A percentile compares a stretch with the other conserved stretches of the same genome.
phyloP scores from a whole-genome alignment of 768 basidiomycete genomes.

The Sarcodon aspratus region DNA sequence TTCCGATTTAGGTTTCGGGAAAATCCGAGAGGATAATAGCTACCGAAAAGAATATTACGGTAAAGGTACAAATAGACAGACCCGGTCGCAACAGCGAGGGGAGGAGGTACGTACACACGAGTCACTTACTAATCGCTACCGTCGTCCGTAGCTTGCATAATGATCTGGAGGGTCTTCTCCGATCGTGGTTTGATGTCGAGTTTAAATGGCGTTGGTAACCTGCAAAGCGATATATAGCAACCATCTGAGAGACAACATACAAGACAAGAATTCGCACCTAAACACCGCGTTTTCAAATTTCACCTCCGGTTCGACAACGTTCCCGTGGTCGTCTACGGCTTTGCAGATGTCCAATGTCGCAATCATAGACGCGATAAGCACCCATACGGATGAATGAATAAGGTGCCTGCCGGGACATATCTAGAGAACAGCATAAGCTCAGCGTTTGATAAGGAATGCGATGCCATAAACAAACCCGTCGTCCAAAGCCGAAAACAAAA shows the following conservation, averaged over 20 bases:
- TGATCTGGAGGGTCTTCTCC: neutral
- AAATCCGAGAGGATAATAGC: too few species aligned
- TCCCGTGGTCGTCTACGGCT: constrained; percentile 20
- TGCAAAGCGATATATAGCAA: neutral
- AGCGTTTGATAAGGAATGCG: neutral
- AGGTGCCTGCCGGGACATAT: constrained; percentile 18
- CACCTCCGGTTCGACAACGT: constrained; percentile 24
- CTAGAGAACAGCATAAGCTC: neutral
- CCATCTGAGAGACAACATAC: too few species aligned
- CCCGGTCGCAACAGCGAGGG: too few species aligned
- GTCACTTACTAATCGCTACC: too few species aligned
- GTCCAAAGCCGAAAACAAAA: neutral
- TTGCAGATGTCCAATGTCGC: constrained; percentile 27
- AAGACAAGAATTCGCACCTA: constrained; percentile 10
- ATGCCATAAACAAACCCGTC: constrained; percentile 2
- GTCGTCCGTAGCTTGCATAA: neutral
- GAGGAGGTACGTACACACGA: too few species aligned
- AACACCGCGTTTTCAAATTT: constrained; percentile 20
- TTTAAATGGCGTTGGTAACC: neutral
- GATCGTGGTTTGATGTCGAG: neutral
- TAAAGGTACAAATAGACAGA: too few species aligned
- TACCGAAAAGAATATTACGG: too few species aligned
- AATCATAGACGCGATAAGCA: constrained; percentile 24
- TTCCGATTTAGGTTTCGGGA: too few species aligned
- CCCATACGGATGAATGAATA: constrained; percentile 23